Conservation (phyloP, 306 rosid genomes). For the Geum urbanum region DNA sequence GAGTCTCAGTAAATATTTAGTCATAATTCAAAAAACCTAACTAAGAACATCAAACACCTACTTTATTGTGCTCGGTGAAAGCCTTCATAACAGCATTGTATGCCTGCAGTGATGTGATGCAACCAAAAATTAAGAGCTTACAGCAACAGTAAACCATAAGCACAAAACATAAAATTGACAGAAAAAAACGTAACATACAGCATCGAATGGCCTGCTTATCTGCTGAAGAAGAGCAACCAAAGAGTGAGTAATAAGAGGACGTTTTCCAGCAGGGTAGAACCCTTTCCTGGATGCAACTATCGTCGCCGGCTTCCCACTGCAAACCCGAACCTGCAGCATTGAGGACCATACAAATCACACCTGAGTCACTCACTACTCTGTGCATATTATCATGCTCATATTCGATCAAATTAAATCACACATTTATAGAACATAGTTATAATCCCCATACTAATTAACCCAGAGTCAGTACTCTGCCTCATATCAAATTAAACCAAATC, state of each 20-base stretch:
- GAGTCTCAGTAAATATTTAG: constrained; percentile 16
- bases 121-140: not conserved
- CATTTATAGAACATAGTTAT: no score
- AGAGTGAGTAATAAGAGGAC: constrained; percentile 58
- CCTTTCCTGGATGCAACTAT: constrained; percentile 79
- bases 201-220: constrained; percentile 85
- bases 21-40: constrained; percentile 10
- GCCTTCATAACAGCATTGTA: constrained; percentile 82
- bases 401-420: no score
- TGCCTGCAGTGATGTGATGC: constrained; percentile 52
- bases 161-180: not conserved
- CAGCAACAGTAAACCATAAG: not conserved
- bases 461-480: not conserved
- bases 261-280: constrained; percentile 93
- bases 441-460: constrained; percentile 14
- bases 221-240: constrained; percentile 85
- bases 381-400: no score
- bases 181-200: constrained; percentile 45
- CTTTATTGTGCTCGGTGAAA: constrained; percentile 87
- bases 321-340: constrained; percentile 65
- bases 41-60: constrained; percentile 31
- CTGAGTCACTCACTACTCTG: no score
- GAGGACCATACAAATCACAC: no score
- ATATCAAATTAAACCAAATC: not conserved
- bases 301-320: constrained; percentile 90